phyloP scores from a whole-genome alignment of 2,329 filamentous ascomycete species.

The Parastagonospora nodorum region DNA sequence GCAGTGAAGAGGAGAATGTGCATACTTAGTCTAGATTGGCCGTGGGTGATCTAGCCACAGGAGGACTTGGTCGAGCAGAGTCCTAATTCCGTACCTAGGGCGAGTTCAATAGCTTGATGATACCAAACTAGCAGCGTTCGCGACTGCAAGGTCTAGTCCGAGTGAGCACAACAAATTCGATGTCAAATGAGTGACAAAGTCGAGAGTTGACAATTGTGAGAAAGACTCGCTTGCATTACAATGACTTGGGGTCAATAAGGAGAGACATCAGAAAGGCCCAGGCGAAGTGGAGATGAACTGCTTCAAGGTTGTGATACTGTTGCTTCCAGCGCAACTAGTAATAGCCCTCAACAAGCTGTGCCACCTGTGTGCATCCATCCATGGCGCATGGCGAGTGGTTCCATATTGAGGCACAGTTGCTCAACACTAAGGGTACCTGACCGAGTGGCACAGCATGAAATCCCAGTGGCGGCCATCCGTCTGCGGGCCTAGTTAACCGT shows the following conservation, averaged over 20 bases:
- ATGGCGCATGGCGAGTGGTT: constrained; percentile 3
- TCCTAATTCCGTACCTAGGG: neutral
- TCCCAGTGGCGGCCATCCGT: neutral
- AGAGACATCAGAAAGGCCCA: neutral
- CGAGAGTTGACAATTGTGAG: neutral
- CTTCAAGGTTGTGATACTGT: constrained; percentile 22
- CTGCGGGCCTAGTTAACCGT: neutral
- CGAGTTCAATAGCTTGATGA: neutral
- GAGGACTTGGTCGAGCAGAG: neutral
- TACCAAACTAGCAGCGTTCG: neutral
- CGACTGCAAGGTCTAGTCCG: neutral
- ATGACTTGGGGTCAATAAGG: neutral
- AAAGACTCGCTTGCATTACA: neutral
- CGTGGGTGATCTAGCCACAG: neutral
- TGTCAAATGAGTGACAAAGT: neutral
- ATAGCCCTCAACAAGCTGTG: constrained; percentile 14
- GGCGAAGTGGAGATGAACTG: constrained; percentile 6
- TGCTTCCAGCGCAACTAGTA: constrained; percentile 18
- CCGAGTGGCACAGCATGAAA: neutral
- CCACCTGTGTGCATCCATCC: constrained; percentile 14
- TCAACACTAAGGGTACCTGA: neutral
- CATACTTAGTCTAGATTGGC: constrained; percentile 12
- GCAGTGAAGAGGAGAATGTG: constrained; percentile 20
- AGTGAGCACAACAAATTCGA: neutral
- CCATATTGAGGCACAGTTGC: constrained; percentile 5